Conservation (phyloP, 495 filamentous ascomycete species). For the Neurospora tetrasperma region DNA sequence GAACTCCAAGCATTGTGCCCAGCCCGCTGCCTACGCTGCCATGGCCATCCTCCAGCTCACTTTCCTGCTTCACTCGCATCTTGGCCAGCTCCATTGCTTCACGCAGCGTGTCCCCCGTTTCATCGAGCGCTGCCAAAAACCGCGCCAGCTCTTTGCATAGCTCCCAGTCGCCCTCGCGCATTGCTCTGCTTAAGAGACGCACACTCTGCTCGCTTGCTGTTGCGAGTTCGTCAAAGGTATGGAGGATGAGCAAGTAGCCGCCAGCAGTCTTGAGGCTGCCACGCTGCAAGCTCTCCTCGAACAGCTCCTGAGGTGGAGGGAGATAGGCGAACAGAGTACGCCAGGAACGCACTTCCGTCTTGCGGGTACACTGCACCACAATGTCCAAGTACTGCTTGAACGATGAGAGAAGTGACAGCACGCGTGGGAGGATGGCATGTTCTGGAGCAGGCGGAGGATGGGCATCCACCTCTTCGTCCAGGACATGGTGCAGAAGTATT, state of each 20-base stretch:
- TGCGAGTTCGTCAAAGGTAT: constrained; percentile 83
- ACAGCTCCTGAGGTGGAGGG: constrained; percentile 79
- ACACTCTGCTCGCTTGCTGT: constrained; percentile 71
- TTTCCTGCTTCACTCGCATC: constrained; percentile 34
- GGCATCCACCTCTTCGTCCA: constrained; percentile 86
- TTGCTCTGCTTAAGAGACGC: constrained; percentile 69
- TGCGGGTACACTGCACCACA: constrained; percentile 92
- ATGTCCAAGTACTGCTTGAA: constrained; percentile 89
- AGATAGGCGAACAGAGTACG: constrained; percentile 83
- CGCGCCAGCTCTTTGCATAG: constrained; percentile 89
- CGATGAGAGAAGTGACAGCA: constrained; percentile 80
- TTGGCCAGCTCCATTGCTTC: constrained; percentile 68
- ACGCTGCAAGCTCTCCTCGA: constrained; percentile 77
- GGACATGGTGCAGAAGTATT: constrained; percentile 80
- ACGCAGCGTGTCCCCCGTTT: constrained; percentile 69
- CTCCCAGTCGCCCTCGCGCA: constrained; percentile 85
- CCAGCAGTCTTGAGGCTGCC: constrained; percentile 90
- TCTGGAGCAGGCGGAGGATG: constrained; percentile 49
- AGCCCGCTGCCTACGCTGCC: constrained; percentile 28
- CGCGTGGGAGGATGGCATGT: constrained; percentile 70
- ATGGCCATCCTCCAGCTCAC: constrained; percentile 21
- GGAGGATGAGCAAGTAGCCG: constrained; percentile 90
- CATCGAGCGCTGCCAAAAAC: constrained; percentile 87
- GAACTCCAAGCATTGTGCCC: constrained; percentile 41
- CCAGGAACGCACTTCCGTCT: constrained; percentile 95